Base-by-base conservation (phyloP, 345 rosid genomes). In the Eucalyptus microcorys region DNA sequence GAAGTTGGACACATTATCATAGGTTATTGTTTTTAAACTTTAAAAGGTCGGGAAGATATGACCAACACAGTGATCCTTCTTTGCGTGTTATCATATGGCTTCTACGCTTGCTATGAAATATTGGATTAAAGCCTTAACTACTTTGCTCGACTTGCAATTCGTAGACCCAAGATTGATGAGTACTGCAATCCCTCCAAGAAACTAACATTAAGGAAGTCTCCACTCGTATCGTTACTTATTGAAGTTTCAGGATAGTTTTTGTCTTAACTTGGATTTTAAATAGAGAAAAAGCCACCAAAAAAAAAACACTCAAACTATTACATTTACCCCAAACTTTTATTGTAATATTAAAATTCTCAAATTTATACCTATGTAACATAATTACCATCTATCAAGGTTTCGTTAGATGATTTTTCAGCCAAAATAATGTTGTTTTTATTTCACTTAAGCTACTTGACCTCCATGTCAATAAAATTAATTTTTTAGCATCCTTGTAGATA, bases 121-220 rank as follows among this genome's bases (percentile, higher is more conserved):
- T 14, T n/a, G 37, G 34, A 64, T 64, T 64, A 8, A n/a, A 64
- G 37, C 40, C 76, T n/a, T 32, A 64, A 64, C 37, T 64, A 64
- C 5, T 7, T 24, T 7, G 14, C 11, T 24, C 27, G 0, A 3
- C 45, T 2, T 5, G 1, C 81, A 37, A 37, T 40, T 5, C 0
- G 1, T 9, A 19, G 40, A 37, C 24, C 22, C 45, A 40, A 34
- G 45, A 17, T 34, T 34, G 81, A 71, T 8, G 43, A 71, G 81
- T 10, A 34, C 4, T 1, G 14, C 0, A 34, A 4, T 71, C 45
- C 2, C 45, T 34, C 7, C 13, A 40, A 19, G 27, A 37, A 71
- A 37, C 27, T 71, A 71, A 21, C 4, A 37, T 0, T 37, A 3
- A 5, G 83, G 43, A 71, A 71, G 81, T 37, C 26, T 71, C 81